These are phyloP conservation scores for Alternaria incomplexa DNA, from an alignment of 2,329 filamentous ascomycete species.

Conservation along the genomic window DNA sequence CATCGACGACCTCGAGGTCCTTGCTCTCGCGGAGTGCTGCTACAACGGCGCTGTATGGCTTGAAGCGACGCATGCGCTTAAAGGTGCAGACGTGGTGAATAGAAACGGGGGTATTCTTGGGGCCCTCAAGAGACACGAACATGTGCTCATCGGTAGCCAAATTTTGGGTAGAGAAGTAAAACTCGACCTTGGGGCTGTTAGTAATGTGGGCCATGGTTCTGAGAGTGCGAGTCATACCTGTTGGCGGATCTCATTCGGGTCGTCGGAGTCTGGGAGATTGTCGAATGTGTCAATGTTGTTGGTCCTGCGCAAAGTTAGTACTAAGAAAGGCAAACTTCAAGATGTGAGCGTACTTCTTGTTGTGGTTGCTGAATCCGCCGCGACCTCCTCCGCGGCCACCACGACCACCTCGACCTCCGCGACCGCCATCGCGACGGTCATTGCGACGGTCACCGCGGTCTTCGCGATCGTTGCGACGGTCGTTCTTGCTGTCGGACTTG, in stretches of 20 bases:
- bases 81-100: conserved; percentile 82
- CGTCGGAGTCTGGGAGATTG: conserved; percentile 71
- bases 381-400: conserved; percentile 24
- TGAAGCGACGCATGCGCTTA: conserved; percentile 95
- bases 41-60: conserved; percentile 83
- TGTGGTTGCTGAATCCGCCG: conserved; percentile 25
- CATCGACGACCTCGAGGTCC: conserved; percentile 74
- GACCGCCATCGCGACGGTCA: conserved; percentile 8
- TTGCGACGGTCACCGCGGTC: conserved; percentile 18
- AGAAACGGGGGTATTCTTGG: conserved; percentile 79
- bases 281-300: conserved; percentile 42
- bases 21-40: conserved; percentile 80
- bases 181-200: conserved; percentile 73
- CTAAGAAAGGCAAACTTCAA: neutral
- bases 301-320: conserved; percentile 22
- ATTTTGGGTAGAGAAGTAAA: conserved; percentile 94
- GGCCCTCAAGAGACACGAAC: conserved; percentile 76
- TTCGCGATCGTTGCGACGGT: conserved; percentile 21
- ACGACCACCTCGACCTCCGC: conserved; percentile 20
- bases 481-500: conserved; percentile 20
- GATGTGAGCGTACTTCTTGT: conserved; percentile 17
- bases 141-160: conserved; percentile 88
- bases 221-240: conserved; percentile 63
- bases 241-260: conserved; percentile 80
- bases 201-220: neutral